These are phyloP conservation scores for Paradendryphiella salina DNA, from an alignment of 2,329 filamentous ascomycete species.

Conservation along the genomic window DNA sequence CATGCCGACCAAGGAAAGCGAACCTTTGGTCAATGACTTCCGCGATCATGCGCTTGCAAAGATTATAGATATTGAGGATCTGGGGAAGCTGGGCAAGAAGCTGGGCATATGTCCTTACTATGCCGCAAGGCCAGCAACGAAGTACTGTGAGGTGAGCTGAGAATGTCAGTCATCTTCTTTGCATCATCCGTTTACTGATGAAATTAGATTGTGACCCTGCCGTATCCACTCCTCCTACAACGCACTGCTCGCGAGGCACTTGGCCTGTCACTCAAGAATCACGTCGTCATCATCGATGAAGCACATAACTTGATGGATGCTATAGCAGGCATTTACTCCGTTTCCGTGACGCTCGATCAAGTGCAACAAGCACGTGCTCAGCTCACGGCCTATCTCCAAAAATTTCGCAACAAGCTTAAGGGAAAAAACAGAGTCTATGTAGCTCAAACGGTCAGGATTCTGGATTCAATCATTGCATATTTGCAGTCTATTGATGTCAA, in stretches of 20 bases:
- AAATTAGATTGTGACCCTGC: conserved; percentile 76
- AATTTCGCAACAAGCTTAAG: conserved; percentile 85
- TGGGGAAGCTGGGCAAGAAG: conserved; percentile 74
- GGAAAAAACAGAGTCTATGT: conserved; percentile 91
- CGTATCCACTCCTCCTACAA: conserved; percentile 88
- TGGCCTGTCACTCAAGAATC: conserved; percentile 80
- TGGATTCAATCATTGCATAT: conserved; percentile 76
- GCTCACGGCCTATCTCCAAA: conserved; percentile 79
- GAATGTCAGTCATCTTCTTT: not conserved
- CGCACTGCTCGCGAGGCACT: conserved; percentile 85
- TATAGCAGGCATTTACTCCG: conserved; percentile 82
- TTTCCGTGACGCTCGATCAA: conserved; percentile 73
- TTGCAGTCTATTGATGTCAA: conserved; percentile 57
- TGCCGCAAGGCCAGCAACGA: conserved; percentile 83
- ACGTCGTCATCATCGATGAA: conserved; percentile 94
- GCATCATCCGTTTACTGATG: conserved; percentile 13
- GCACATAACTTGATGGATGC: conserved; percentile 98
- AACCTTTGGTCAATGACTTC: conserved; percentile 74
- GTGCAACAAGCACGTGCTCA: conserved; percentile 73
- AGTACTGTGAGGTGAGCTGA: conserved; percentile 67
- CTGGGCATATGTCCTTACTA: conserved; percentile 93
- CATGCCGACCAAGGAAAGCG: conserved; percentile 75
- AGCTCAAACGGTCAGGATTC: conserved; percentile 79
- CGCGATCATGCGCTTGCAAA: conserved; percentile 82
- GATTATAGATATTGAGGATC: conserved; percentile 90